Base-by-base conservation (phyloP, 2,329 filamentous ascomycete species). In the Elsinoe batatas region DNA sequence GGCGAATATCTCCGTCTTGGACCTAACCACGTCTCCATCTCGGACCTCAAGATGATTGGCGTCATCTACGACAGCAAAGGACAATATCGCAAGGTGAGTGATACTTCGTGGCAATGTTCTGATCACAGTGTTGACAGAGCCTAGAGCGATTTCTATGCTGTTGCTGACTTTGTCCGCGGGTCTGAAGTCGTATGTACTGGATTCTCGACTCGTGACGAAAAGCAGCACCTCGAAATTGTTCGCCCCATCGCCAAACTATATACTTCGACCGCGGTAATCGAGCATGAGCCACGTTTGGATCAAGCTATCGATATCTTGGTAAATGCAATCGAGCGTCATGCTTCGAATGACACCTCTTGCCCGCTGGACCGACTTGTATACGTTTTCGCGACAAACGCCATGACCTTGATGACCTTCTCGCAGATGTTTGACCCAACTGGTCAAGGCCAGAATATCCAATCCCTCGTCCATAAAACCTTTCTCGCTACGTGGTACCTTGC, bases 1-100 rank as follows among this genome's bases (percentile, higher is more conserved):
- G 86, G 87, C 2, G 80, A 81, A 3, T 69, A 91, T 0, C 81
- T 91, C 26, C 79, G 87, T 18, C 83, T 91, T 62, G 83, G 86
- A 62, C 87, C 87, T 0, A 82, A 87, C 61, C 85, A 90, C 62
- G 75, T 90, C 61, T 87, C 83, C 58, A 74, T 91, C 50, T 83
- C 80, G 55, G 84, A 88, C 62, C 83, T 84, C 33, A 74, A 74
- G 7, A 84, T 84, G 5, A 87, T 91, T 50, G 74, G 76, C 32
- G 66, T 73, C 43, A 79, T 89, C 56, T 89, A 91, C 61, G 85
- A 85, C 22, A 61, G 64, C 43, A 59, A 40, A 59, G 58, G 26
- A 56, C 56, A 33, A 60, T 61, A 44, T 46, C 60, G 38, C 10
- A 42, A 42, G 38, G 38, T 42, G 15, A 42, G 38, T 7, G 33